Conservation (phyloP, 1,284 basidiomycete species). For the Pyrrhoderma noxium region DNA sequence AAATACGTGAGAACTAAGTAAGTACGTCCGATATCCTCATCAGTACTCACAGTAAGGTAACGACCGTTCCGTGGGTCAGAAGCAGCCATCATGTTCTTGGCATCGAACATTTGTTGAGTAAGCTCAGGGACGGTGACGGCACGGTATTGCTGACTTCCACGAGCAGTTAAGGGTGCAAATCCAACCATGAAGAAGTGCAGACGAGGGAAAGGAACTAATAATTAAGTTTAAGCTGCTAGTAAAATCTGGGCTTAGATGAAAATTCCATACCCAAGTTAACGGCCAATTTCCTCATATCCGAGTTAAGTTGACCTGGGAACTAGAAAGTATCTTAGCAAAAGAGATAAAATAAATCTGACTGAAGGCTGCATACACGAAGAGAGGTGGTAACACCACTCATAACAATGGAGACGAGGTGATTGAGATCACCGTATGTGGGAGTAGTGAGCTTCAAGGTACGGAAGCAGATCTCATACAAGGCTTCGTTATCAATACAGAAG, state of each 20-base stretch:
- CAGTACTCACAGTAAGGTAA: slow-evolving; percentile 70
- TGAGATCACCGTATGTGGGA: slow-evolving; percentile 94
- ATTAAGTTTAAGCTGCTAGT: slow-evolving; percentile 12
- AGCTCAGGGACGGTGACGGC: slow-evolving; percentile 94
- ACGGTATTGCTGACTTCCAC: slow-evolving; percentile 89
- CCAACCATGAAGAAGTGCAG: slow-evolving; percentile 99
- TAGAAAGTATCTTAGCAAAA: slow-evolving; percentile 27
- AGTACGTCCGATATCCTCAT: background rate
- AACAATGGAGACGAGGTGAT: slow-evolving; percentile 94
- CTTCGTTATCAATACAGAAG: slow-evolving; percentile 94
- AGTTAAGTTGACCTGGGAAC: slow-evolving; percentile 99
- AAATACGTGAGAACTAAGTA: slow-evolving; percentile 26
- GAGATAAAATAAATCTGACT: background rate
- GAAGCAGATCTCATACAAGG: slow-evolving; percentile 98
- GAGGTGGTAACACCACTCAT: slow-evolving; percentile 98
- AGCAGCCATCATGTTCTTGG: slow-evolving; percentile 98
- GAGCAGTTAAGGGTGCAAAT: slow-evolving; percentile 90
- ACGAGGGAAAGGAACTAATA: slow-evolving; percentile 89
- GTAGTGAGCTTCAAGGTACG: slow-evolving; percentile 90
- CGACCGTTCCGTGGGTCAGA: slow-evolving; percentile 93
- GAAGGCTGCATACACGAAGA: slow-evolving; percentile 44
- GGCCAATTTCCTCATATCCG: slow-evolving; percentile 92
- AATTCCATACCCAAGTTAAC: slow-evolving; percentile 87
- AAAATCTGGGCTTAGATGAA: background rate
- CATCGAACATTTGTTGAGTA: slow-evolving; percentile 98